A percentile compares a stretch with the other conserved stretches of the same genome.
Conservation (phyloP, 768 basidiomycete genomes). For the Tylopilus felleus region DNA sequence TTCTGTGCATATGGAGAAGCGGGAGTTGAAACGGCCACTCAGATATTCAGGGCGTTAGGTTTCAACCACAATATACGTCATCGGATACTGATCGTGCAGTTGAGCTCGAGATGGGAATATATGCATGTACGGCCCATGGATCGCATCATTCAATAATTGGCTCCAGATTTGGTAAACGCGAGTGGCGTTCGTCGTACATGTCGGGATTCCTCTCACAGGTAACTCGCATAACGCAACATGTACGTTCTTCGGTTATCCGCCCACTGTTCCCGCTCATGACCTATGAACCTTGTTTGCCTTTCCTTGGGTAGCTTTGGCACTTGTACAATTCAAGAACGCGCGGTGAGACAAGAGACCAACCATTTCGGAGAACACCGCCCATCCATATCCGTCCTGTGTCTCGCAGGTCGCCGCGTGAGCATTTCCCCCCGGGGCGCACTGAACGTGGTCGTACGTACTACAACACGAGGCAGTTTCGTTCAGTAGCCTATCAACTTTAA, state of each 20-base stretch:
- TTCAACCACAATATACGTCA: slow-evolving; percentile 34
- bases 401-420: background rate
- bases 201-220: slow-evolving; percentile 27
- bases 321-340: slow-evolving; percentile 26
- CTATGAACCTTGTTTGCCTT: background rate
- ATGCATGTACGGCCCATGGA: slow-evolving; percentile 69
- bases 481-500: background rate
- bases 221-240: slow-evolving; percentile 32
- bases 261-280: background rate
- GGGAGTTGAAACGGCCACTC: slow-evolving; percentile 78
- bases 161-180: slow-evolving; percentile 86
- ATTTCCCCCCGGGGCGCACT: background rate
- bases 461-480: background rate
- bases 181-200: slow-evolving; percentile 27
- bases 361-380: background rate
- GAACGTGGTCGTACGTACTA: background rate
- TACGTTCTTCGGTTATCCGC: slow-evolving; percentile 17
- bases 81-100: slow-evolving; percentile 57
- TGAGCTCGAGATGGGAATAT: slow-evolving; percentile 93
- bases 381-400: background rate
- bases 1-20: slow-evolving; percentile 83
- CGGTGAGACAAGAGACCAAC: slow-evolving; percentile 3
- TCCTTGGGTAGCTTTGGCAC: slow-evolving; percentile 21
- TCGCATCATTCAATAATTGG: no score
- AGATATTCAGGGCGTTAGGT: slow-evolving; percentile 57